Base-by-base conservation (phyloP, 2,329 filamentous ascomycete species). In the Colletotrichum karsti region DNA sequence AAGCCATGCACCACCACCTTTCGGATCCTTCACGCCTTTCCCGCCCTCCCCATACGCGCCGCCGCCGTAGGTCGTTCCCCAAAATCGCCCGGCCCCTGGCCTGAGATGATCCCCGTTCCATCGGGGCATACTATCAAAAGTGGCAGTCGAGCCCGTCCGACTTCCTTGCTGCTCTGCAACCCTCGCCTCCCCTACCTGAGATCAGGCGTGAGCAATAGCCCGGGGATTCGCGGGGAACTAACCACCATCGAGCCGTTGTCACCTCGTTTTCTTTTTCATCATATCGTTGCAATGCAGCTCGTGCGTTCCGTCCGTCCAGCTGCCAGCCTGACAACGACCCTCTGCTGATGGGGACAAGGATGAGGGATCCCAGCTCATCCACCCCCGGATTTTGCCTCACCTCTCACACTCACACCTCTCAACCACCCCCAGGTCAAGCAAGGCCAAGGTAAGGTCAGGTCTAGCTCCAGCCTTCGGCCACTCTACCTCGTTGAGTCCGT, bases 41-140 rank as follows among this genome's bases (percentile, higher is more conserved):
- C 18, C 37, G 22, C 26, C n/a, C 3, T 13, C 15, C 20, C 18
- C 28, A 55, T 41, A 63, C 35, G 51, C 51, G 51, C 63, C 51
- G n/a, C 9, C 10, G 35, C 20, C 41, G 33, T 12, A 63, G 26
- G 37, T n/a, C 20, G 33, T 22, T 50, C 39, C n/a, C 64, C 44
- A 53, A 22, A 30, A 28, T 15, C 44, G 42, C 42, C 26, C 41
- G 33, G 37, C 22, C 42, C 51, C 24, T n/a, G 48, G 24, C 39
- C 41, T 53, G 46, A 58, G 44, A 46, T 26, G 60, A 54, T 64
- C 44, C 42, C 53, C 65, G 54, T 59, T 44, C 46, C 33, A 22
- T 39, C 65, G 65, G 65, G 26, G 30, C 44, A 64, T 8, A 54
- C 60, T 54, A 33, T 67, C 64, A 37, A 59, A 64, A 58, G 42